These are phyloP conservation scores for Aspergillus kassunensis DNA, from an alignment of 495 filamentous ascomycete genomes.

Conservation along the genomic window DNA sequence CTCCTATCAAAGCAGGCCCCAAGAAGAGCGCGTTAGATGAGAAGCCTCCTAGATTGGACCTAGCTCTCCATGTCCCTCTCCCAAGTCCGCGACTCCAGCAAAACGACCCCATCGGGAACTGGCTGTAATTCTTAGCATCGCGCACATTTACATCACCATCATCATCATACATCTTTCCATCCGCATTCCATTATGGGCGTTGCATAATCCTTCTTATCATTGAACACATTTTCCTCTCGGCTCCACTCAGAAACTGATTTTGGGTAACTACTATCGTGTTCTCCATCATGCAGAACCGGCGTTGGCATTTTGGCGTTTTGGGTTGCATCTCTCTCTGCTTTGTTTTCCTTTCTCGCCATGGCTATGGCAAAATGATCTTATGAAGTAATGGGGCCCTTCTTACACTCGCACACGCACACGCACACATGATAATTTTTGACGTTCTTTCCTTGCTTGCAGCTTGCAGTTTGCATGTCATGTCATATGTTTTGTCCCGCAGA, in stretches of 20 bases:
- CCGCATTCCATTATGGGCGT: slow-evolving; percentile 29
- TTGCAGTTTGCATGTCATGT: no score
- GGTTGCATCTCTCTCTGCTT: slow-evolving; percentile 21
- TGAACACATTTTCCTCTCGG: slow-evolving; percentile 5
- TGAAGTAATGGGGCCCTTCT: slow-evolving; percentile 30
- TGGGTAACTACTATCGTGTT: slow-evolving; percentile 23
- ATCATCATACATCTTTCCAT: not conserved
- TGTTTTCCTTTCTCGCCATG: slow-evolving; percentile 18
- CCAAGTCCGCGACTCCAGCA: slow-evolving; percentile 17
- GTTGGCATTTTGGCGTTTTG: slow-evolving; percentile 37
- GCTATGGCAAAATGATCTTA: slow-evolving; percentile 36
- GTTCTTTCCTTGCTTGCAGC: slow-evolving; percentile 10
- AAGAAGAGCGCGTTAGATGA: slow-evolving; percentile 40
- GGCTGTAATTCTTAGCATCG: slow-evolving; percentile 26
- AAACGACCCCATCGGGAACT: slow-evolving; percentile 32
- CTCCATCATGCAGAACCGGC: slow-evolving; percentile 17
- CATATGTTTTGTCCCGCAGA: no score
- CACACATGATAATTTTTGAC: slow-evolving; percentile 18
- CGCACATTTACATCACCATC: not conserved
- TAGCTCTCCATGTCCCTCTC: slow-evolving; percentile 32
- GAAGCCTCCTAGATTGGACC: slow-evolving; percentile 38
- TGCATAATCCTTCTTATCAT: slow-evolving; percentile 4
- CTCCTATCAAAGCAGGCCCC: slow-evolving; percentile 38
- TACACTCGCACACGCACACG: no score
- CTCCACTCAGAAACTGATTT: slow-evolving; percentile 13